phyloP scores from a whole-genome alignment of 75 land plant genomes.

The Picea sitchensis region DNA sequence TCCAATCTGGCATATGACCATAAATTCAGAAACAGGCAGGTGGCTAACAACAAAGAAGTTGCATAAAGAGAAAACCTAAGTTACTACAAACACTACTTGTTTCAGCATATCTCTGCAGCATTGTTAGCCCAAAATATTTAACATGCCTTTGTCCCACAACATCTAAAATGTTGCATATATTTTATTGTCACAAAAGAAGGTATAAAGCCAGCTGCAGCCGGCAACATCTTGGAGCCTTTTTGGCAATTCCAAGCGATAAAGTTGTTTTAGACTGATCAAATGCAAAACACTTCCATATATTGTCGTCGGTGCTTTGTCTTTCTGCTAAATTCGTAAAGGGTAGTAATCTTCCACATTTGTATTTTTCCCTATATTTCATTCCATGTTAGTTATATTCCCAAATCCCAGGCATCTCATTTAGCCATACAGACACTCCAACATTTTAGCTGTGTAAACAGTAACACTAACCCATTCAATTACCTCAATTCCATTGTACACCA shows the following conservation, averaged over 20 bases:
- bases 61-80: neutral
- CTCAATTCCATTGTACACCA: conserved; percentile 99
- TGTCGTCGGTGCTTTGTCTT: neutral
- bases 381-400: neutral
- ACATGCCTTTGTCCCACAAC: neutral
- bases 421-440: neutral
- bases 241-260: neutral
- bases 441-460: neutral
- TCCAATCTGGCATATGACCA: conserved; percentile 59
- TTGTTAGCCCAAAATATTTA: neutral
- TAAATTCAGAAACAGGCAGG: neutral
- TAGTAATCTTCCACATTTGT: neutral
- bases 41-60: neutral
- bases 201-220: neutral
- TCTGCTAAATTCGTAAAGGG: neutral
- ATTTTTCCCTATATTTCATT: neutral
- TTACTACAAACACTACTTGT: neutral
- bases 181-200: neutral
- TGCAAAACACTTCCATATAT: too few species aligned
- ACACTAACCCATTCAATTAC: conserved; percentile 32
- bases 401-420: neutral
- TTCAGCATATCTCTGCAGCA: neutral
- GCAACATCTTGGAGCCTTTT: neutral
- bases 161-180: neutral
- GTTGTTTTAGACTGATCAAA: too few species aligned